Percentiles rank a stretch among this genome's conserved stretches.
These are phyloP conservation scores for Monosporozyma solicola DNA, from an alignment of 805 yeast species.

Conservation along the genomic window DNA sequence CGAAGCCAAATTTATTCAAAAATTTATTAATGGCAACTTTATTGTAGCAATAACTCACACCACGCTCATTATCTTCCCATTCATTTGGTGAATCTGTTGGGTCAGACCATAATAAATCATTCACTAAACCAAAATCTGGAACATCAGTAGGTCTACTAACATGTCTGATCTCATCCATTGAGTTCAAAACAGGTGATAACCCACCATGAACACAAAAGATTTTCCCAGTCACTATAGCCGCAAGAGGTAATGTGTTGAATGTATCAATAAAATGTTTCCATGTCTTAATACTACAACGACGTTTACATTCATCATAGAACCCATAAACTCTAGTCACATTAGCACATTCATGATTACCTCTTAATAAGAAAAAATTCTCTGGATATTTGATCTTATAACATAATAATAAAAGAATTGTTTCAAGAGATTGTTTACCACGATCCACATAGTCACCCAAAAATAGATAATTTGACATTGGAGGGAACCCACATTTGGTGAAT, in stretches of 20 bases:
- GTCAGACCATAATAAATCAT: constrained; percentile 76
- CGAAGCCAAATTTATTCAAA: constrained; percentile 56
- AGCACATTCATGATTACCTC: constrained; percentile 99
- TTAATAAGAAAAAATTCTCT: constrained; percentile 79
- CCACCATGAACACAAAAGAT: constrained; percentile 88
- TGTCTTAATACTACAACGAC: constrained; percentile 80
- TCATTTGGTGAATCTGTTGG: constrained; percentile 49
- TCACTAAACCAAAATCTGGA: constrained; percentile 67
- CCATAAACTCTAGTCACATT: constrained; percentile 94
- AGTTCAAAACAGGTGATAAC: constrained; percentile 57
- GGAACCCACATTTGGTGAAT: constrained; percentile 92
- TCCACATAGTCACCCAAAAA: constrained; percentile 96
- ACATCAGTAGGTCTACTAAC: constrained; percentile 75
- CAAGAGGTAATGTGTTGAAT: constrained; percentile 87
- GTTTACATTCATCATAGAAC: constrained; percentile 93
- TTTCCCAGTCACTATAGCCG: constrained; percentile 89
- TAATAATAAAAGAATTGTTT: constrained; percentile 74
- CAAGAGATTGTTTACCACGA: constrained; percentile 91
- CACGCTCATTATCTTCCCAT: constrained; percentile 77
- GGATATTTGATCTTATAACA: constrained; percentile 95
- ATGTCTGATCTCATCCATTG: constrained; percentile 55
- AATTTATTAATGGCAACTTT: constrained; percentile 59
- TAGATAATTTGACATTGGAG: constrained; percentile 84
- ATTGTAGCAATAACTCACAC: constrained; percentile 70
- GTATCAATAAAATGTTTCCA: constrained; percentile 93